These are phyloP conservation scores for Apiospora hydei DNA, from an alignment of 2,329 filamentous ascomycete genomes.

Conservation along the genomic window DNA sequence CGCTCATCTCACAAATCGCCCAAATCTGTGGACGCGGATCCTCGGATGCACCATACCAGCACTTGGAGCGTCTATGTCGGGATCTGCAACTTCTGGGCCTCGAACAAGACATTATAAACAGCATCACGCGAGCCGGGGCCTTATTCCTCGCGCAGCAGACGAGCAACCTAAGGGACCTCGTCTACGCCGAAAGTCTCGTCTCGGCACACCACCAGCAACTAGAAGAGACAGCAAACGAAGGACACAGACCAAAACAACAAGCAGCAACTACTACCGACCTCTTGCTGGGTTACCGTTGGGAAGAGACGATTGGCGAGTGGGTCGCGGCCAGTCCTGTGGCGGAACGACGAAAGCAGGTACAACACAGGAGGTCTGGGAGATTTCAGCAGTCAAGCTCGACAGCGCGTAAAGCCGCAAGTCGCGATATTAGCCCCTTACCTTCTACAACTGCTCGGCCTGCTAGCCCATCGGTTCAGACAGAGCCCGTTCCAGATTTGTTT, in stretches of 20 bases:
- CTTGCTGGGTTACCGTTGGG: constrained; percentile 53
- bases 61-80: constrained; percentile 46
- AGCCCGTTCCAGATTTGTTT: not conserved
- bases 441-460: not conserved
- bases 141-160: constrained; percentile 61
- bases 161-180: constrained; percentile 59
- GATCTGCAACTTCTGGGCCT: constrained; percentile 47
- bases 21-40: constrained; percentile 39
- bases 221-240: not conserved
- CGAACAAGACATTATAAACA: constrained; percentile 42
- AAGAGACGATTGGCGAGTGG: constrained; percentile 65
- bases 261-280: not conserved
- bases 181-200: constrained; percentile 57
- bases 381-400: not conserved
- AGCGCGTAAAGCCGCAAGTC: not conserved
- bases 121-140: constrained; percentile 54
- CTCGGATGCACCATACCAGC: constrained; percentile 37
- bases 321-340: constrained; percentile 54
- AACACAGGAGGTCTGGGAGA: constrained; percentile 34
- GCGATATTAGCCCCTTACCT: not conserved
- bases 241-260: not conserved
- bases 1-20: constrained; percentile 41
- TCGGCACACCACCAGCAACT: constrained; percentile 15
- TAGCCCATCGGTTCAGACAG: not conserved
- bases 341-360: constrained; percentile 30